Evolutionary conservation across 2,329 filamentous ascomycete genomes (phyloP), one percentile per base, ranked within the genome.

Genomic region (Metarhizium sp.): DNA sequence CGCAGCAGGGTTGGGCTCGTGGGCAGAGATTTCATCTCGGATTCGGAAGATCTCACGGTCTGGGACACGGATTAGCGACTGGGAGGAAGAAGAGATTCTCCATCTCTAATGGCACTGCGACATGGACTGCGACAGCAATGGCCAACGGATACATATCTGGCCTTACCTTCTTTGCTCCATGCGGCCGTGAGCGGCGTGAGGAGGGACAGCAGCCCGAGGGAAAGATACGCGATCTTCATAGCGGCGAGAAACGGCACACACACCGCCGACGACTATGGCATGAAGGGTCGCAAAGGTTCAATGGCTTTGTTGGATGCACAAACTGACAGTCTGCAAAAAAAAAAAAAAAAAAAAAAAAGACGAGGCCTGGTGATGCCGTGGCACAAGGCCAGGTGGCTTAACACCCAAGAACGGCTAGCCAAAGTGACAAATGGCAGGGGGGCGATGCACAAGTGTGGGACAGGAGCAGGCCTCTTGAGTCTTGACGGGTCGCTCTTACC

Each of bases 21-120:
- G 89, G 61, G 84, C 77, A 48, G 82, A 74, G 55, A 99, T 82
- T 70, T 97, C 94, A 74, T 96, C 91, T 67, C 87, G 87, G 59
- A 99, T 80, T 64, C 91, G 88, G 77, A 99, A 99, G 75, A 99
- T 97, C 75, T 99, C 94, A 69, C 95, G 90, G 74, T 99, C 94
- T 95, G 66, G 32, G 50, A 48, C 11, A n/a, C 30, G 16, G 2
- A 16, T 52, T 50, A 55, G 48, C 47, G 30, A 38, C 50, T 51
- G 40, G 10, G 8, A 34, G 11, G 6, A 32, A n/a, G 40, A 7
- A 6, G n/a, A 29, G n/a, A 2, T 18, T 6, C 20, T 38, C 4
- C 11, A 30, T 20, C 11, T 30, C 25, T 30, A 6, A 20, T 20
- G 13, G 25, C 45, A 29, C 25, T 30, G 43, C 53, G 51, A 25